Base-by-base conservation (phyloP, 192 early-diverging fungal genomes). In the Radiomyces spectabilis region DNA sequence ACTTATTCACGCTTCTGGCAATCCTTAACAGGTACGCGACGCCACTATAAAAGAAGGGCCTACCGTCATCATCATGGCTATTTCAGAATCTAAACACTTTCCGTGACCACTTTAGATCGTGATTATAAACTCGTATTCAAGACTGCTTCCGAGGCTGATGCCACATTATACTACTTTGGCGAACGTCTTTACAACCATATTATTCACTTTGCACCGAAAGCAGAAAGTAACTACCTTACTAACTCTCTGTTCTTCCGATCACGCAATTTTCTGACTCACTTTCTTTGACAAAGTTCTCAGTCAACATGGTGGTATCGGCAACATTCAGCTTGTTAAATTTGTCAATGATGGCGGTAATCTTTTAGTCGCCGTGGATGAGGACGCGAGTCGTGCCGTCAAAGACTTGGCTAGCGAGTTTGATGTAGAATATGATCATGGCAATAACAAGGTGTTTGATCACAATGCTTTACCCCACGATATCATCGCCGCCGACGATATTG, bases 321-420 rank as follows among this genome's bases (percentile, higher is more conserved):
- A 34, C 21, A n/a, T 53, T 15, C 18, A 51, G 32, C 69, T 99
- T 15, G 68, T 93, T 33, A 78, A 90, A 41, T 99, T 93, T 65
- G 79, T 97, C 35, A 84, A 94, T 43, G 75, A 82, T 22, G 95
- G 94, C 30, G 97, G 95, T 18, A 99, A 97, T 65, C 64, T 97
- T 27, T 34, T 99, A 4, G 45, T 94, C 10, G 88, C 84, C 3
- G 84, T 78, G 1, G 78, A 82, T 6, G 61, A 77, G 27, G 75
- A 84, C 38, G 52, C 87, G 16, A 76, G 79, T 4, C 87, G 87
- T 30, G 66, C 77, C 5, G 51, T 89, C 4, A 82, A 92, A 10
- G 89, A 91, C 53, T 75, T 99, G 34, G 85, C 83, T n/a, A 74
- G 78, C 57, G 95, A 97, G 61, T 91, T 97, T 59, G 89, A 88